These are phyloP conservation scores for Epichloe amarillans DNA, from an alignment of 2,329 filamentous ascomycete species.

Conservation along the genomic window DNA sequence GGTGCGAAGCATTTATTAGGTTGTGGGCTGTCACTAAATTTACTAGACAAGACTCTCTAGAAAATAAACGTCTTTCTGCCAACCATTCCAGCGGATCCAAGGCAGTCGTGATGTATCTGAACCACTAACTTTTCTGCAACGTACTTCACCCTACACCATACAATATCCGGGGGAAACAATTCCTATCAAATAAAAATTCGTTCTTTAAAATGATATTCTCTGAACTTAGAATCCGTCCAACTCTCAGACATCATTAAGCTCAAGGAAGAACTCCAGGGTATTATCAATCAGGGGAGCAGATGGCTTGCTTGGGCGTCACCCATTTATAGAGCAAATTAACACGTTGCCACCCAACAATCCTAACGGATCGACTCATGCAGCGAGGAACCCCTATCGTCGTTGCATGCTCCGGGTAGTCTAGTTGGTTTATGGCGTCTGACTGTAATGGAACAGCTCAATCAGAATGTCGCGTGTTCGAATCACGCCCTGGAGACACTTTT, in stretches of 20 bases:
- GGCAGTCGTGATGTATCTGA: too few relatives aligned
- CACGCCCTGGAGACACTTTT: slow-evolving; percentile 11
- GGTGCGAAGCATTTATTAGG: too few relatives aligned
- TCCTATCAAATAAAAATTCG: too few relatives aligned
- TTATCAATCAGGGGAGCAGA: neutral
- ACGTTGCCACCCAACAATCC: neutral
- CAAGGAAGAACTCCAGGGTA: too few relatives aligned
- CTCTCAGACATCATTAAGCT: too few relatives aligned
- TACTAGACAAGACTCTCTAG: too few relatives aligned
- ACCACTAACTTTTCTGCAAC: neutral
- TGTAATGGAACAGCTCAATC: slow-evolving; percentile 14
- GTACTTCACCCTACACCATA: neutral
- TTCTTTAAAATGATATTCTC: too few relatives aligned
- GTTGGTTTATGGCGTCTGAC: slow-evolving; percentile 16
- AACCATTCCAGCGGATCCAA: too few relatives aligned
- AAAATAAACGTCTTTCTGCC: too few relatives aligned
- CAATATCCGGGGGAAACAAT: too few relatives aligned
- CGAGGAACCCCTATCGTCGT: neutral
- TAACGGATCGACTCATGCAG: neutral
- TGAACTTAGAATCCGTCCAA: too few relatives aligned
- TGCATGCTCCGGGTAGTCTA: slow-evolving; percentile 13
- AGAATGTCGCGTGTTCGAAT: slow-evolving; percentile 17
- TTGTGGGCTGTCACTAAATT: too few relatives aligned
- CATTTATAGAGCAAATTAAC: neutral
- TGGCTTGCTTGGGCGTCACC: neutral